Evolutionary conservation across 768 basidiomycete species (phyloP), one percentile per base, ranked within the genome.

Genomic region (Strobilomyces echinocephalus): DNA sequence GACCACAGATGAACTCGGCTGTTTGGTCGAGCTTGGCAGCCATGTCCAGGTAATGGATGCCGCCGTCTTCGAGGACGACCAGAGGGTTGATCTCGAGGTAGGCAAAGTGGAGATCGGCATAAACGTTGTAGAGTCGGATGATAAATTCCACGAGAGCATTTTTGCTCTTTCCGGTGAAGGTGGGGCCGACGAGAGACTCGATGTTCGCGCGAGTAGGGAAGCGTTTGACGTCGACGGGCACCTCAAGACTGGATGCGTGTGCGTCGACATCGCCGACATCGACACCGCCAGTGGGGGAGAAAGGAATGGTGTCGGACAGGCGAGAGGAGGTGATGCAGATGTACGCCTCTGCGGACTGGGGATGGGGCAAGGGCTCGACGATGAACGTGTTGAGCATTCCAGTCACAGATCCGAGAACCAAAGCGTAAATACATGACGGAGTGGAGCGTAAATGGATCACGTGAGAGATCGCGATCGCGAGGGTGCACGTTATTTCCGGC

Each of bases 51-150:
- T 94, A 97, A 74, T 88, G 87, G 64, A 98, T 92, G 58, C 82
- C 83, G 6, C 62, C 69, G 53, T 80, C 85, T 69, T 97, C 94
- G 64, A 97, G 85, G 68, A 91, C 89, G 66, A 98, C 87, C 51
- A 99, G 84, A 40, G 97, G 97, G 81, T 98, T 99, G 74, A 99
- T 99, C 76, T 98, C 95, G 67, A 99, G 91, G 77, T 99, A 98
- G 20, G 97, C 93, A 69, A 97, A 99, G 80, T 99, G 97, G 49
- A 98, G 88, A 71, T 99, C 94, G 61, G 94, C 95, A 72, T 98
- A 98, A 65, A 97, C 93, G 58, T 87, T 86, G 83, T 99, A 98
- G 28, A 98, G 85, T 55, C 95, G 83, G 72, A 88, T 79, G 67
- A 99, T 79, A 76, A 97, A 99, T 76, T 98, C 95, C 64, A 89